phyloP scores from a whole-genome alignment of 2,329 filamentous ascomycete species.

The Cercospora beticola region DNA sequence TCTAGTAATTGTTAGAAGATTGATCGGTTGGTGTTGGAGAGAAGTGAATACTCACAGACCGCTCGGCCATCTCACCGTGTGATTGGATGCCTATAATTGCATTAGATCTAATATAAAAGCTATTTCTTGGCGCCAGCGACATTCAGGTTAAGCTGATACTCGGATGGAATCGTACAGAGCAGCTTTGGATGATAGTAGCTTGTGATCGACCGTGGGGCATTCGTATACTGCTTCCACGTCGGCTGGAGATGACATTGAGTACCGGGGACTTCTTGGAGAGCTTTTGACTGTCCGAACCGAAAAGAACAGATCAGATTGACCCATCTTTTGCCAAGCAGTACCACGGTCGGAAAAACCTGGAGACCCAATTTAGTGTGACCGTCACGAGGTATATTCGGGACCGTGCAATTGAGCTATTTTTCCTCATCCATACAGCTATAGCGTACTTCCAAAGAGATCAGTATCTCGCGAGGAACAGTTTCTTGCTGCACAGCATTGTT shows the following conservation, averaged over 20 bases:
- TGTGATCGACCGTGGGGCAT: neutral
- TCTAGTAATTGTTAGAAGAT: neutral
- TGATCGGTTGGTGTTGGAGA: neutral
- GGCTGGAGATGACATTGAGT: neutral
- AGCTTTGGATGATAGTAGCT: neutral
- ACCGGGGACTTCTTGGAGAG: neutral
- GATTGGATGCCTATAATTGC: neutral
- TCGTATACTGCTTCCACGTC: neutral
- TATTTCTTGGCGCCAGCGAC: neutral
- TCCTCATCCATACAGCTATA: too few relatives aligned
- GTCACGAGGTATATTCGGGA: neutral
- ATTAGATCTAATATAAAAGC: too few relatives aligned
- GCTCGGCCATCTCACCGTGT: slow-evolving; percentile 24
- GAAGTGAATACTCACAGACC: slow-evolving; percentile 22
- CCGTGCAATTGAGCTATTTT: neutral
- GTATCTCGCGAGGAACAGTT: too few relatives aligned
- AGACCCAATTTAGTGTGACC: neutral
- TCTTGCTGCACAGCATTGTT: too few relatives aligned
- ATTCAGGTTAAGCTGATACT: too few relatives aligned
- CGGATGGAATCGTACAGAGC: neutral
- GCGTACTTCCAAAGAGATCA: too few relatives aligned
- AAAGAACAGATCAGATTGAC: neutral
- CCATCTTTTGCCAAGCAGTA: neutral
- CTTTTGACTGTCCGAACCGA: neutral
- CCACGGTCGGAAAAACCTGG: neutral